phyloP scores from a whole-genome alignment of 1,284 basidiomycete genomes.

The Fomitiporia mediterranea region DNA sequence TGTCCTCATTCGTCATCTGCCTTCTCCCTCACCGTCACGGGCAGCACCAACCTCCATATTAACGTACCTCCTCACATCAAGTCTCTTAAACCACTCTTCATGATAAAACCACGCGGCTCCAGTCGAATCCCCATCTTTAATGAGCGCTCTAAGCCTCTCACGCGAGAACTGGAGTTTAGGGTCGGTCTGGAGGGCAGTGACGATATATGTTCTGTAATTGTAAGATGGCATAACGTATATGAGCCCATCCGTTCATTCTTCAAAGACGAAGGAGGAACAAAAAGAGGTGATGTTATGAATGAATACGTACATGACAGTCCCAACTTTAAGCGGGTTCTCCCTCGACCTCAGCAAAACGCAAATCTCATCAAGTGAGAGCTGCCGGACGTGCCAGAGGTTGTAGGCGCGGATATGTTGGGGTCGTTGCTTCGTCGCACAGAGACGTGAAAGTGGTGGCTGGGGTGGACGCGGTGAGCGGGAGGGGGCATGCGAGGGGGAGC shows the following conservation, averaged over 20 bases:
- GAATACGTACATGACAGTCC: constrained; percentile 53
- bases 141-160: constrained; percentile 33
- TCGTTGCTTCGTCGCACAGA: constrained; percentile 23
- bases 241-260: neutral
- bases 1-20: no score
- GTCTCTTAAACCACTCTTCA: constrained; percentile 3
- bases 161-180: constrained; percentile 35
- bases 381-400: constrained; percentile 46
- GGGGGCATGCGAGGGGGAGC: neutral
- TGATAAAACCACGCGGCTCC: constrained; percentile 13
- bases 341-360: constrained; percentile 38
- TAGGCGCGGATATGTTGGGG: constrained; percentile 52
- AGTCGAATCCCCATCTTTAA: constrained; percentile 30
- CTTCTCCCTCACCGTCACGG: no score
- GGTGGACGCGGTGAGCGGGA: neutral
- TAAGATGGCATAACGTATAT: neutral
- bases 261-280: neutral
- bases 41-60: constrained; percentile 9
- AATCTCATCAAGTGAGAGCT: constrained; percentile 43
- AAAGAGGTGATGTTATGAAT: neutral
- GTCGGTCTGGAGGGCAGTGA: constrained; percentile 40
- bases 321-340: constrained; percentile 44
- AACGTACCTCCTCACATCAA: neutral
- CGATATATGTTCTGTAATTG: constrained; percentile 39
- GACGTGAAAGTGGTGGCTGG: neutral